Evolutionary conservation across 2,329 filamentous ascomycete genomes (phyloP).

Genomic region (Helotiales sp.): DNA sequence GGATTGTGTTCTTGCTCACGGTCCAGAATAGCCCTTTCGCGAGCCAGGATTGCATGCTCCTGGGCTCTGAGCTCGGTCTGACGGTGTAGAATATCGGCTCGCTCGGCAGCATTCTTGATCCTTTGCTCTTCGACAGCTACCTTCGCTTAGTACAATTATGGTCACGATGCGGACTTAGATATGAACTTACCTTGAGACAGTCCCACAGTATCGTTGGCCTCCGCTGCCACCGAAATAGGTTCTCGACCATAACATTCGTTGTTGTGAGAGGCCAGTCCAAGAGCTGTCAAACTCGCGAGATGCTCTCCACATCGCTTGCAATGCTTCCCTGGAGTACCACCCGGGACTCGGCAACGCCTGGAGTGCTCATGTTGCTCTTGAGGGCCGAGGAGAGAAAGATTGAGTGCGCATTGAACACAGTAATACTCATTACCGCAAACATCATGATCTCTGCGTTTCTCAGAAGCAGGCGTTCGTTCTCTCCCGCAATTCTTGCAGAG

Average conservation of each 20-base stretch:
- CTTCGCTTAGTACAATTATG: neutral
- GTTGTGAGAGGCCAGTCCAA: neutral
- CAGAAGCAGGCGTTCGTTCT: constrained; percentile 1
- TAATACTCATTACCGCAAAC: neutral
- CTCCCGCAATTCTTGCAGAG: constrained; percentile 29
- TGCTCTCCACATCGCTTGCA: constrained; percentile 21
- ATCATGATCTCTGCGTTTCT: neutral
- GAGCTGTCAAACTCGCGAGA: neutral
- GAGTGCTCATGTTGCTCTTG: neutral
- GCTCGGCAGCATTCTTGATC: neutral
- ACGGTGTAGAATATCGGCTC: neutral
- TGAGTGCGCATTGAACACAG: constrained; percentile 28
- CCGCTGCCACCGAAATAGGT: neutral
- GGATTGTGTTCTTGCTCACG: neutral
- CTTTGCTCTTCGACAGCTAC: neutral
- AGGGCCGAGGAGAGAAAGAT: neutral
- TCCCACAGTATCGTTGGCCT: neutral
- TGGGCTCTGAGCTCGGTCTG: neutral
- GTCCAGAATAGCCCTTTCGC: neutral
- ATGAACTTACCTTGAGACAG: neutral
- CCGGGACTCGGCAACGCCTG: neutral
- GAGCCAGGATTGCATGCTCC: neutral
- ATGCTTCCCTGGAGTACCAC: constrained; percentile 7
- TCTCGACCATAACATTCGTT: constrained; percentile 12
- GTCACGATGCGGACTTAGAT: neutral